Conservation (phyloP, 345 rosid genomes). For the Hypericum perforatum region DNA sequence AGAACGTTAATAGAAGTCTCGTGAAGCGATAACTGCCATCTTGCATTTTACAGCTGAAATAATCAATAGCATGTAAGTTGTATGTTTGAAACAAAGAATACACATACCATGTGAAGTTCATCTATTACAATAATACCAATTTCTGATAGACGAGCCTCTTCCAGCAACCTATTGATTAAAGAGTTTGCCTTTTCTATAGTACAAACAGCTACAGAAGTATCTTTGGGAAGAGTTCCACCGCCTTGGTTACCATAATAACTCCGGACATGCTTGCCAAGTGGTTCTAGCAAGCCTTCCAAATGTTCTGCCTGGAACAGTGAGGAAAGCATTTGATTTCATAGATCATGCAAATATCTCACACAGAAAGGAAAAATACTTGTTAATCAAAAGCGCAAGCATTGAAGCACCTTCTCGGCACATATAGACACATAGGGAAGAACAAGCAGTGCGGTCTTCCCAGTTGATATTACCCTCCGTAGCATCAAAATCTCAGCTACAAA, state of each 20-base stretch:
- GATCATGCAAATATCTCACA: slow-evolving; percentile 1
- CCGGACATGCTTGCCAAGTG: slow-evolving; percentile 83
- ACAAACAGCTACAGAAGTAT: slow-evolving; percentile 94
- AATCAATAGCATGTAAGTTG: too few species aligned
- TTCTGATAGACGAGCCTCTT: slow-evolving; percentile 91
- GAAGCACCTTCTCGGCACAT: slow-evolving; percentile 78
- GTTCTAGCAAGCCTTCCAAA: slow-evolving; percentile 80
- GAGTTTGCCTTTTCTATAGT: slow-evolving; percentile 98
- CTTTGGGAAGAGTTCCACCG: slow-evolving; percentile 95
- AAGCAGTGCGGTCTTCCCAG: slow-evolving; percentile 78
- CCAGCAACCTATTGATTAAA: slow-evolving; percentile 74
- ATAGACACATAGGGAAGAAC: slow-evolving; percentile 98
- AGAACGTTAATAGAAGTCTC: slow-evolving; percentile 9
- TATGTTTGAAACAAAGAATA: background rate
- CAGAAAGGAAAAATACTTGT: background rate
- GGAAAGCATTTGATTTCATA: background rate
- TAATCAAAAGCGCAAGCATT: background rate
- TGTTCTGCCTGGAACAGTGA: slow-evolving; percentile 71
- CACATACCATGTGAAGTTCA: slow-evolving; percentile 88
- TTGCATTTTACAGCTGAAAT: too few species aligned
- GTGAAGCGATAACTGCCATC: background rate
- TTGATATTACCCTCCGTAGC: slow-evolving; percentile 74
- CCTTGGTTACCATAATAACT: slow-evolving; percentile 96
- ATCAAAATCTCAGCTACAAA: slow-evolving; percentile 96
- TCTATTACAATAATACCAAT: slow-evolving; percentile 93